These are phyloP conservation scores for Hura crepitans DNA, from an alignment of 441 rosid species.

Conservation along the genomic window DNA sequence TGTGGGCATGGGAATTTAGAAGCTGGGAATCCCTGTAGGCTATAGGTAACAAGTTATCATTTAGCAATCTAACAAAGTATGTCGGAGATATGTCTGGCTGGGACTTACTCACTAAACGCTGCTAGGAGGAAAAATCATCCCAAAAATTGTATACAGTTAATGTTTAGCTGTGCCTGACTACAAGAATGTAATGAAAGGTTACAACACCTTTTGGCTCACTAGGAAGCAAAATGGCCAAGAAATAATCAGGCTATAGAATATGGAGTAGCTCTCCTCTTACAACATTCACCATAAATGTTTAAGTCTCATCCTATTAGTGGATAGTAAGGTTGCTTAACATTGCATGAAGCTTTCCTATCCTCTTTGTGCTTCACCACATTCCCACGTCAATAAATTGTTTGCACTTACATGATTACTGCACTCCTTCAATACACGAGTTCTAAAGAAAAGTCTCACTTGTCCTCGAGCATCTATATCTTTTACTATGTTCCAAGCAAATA, in stretches of 20 bases:
- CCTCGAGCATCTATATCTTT: not conserved
- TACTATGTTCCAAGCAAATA: not conserved
- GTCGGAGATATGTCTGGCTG: not conserved
- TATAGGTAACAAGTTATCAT: not conserved
- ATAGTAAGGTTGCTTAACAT: not conserved
- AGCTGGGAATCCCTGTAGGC: not conserved
- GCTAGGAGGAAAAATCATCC: not conserved
- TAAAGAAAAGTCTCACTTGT: not conserved
- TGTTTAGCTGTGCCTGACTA: not conserved
- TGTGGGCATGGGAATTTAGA: no score
- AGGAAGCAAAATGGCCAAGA: no score
- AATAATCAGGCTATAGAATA: no score
- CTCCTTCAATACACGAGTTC: not conserved
- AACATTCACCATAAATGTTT: no score
- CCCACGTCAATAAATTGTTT: not conserved
- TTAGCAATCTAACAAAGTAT: not conserved
- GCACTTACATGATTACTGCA: not conserved
- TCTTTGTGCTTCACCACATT: no score
- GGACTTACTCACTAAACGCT: not conserved
- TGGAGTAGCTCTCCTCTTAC: no score
- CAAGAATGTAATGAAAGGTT: not conserved
- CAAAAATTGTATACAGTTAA: not conserved
- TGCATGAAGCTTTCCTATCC: not conserved
- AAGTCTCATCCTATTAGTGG: no score
- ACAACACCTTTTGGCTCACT: no score